A percentile compares a stretch with the other conserved stretches of the same genome.
Evolutionary conservation across 2,329 filamentous ascomycete species (phyloP).

Genomic region (Reticulascus tulasneorum): DNA sequence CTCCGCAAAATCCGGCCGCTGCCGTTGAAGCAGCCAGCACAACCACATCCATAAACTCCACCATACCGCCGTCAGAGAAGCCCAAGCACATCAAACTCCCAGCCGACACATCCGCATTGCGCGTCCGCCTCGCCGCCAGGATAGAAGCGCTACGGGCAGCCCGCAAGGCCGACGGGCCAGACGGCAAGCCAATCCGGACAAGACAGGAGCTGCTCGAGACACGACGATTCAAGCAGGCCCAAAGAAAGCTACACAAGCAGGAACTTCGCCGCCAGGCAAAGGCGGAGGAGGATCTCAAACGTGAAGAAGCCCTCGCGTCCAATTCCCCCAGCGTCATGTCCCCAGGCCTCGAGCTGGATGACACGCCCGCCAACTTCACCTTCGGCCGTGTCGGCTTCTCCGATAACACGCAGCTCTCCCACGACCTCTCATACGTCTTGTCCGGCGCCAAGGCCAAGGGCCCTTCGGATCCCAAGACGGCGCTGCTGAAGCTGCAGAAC

Average conservation of each 20-base stretch:
- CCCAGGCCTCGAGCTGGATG: slow-evolving; percentile 44
- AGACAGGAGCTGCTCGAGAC: slow-evolving; percentile 90
- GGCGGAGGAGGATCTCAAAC: slow-evolving; percentile 69
- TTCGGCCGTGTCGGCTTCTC: slow-evolving; percentile 90
- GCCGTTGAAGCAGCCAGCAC: slow-evolving; percentile 48
- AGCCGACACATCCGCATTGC: slow-evolving; percentile 69
- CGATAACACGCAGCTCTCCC: slow-evolving; percentile 76
- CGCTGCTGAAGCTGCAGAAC: slow-evolving; percentile 79
- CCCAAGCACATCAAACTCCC: slow-evolving; percentile 65
- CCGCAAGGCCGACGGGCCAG: slow-evolving; percentile 80
- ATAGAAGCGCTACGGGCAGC: slow-evolving; percentile 82
- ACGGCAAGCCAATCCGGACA: slow-evolving; percentile 78
- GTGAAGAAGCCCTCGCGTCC: slow-evolving; percentile 59
- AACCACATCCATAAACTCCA: slow-evolving; percentile 67
- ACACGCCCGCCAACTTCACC: slow-evolving; percentile 61
- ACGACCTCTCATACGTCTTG: slow-evolving; percentile 61
- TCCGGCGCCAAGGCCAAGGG: slow-evolving; percentile 65
- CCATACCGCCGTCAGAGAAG: slow-evolving; percentile 55
- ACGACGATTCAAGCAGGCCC: slow-evolving; percentile 79
- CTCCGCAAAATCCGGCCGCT: slow-evolving; percentile 33
- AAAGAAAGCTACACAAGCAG: slow-evolving; percentile 85
- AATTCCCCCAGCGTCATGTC: slow-evolving; percentile 59
- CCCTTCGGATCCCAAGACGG: slow-evolving; percentile 78
- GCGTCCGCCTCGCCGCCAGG: slow-evolving; percentile 73
- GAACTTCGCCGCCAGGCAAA: slow-evolving; percentile 73